Evolutionary conservation across 2,329 filamentous ascomycete species (phyloP).

Genomic region (Sarocladium brachiariae): DNA sequence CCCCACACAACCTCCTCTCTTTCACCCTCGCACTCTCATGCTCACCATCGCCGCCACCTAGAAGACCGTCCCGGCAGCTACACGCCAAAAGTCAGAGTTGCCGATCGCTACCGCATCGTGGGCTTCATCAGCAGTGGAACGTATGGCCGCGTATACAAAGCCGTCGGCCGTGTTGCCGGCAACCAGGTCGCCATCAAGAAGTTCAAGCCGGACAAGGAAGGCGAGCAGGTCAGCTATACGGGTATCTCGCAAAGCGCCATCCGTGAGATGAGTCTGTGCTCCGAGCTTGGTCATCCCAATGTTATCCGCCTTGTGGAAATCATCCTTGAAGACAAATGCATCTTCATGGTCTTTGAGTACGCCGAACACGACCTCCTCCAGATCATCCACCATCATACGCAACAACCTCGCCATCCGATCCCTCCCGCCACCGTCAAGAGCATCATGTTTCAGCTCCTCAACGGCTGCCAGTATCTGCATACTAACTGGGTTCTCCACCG

Average conservation of each 20-base stretch:
- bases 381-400: conserved; percentile 96
- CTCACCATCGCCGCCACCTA: conserved; percentile 27
- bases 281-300: conserved; percentile 81
- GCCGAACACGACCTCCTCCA: conserved; percentile 95
- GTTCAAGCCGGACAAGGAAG: conserved; percentile 98
- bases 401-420: conserved; percentile 81
- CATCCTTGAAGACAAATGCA: conserved; percentile 96
- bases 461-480: conserved; percentile 91
- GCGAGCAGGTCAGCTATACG: conserved; percentile 88
- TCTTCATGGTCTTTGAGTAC: conserved; percentile 99
- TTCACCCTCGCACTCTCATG: conserved; percentile 15
- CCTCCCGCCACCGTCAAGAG: conserved; percentile 84
- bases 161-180: conserved; percentile 61
- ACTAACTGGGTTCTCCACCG: conserved; percentile 96
- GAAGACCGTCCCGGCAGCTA: conserved; percentile 53
- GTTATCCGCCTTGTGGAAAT: conserved; percentile 90
- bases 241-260: conserved; percentile 96
- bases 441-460: conserved; percentile 92
- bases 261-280: conserved; percentile 95
- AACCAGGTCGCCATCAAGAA: conserved; percentile 96
- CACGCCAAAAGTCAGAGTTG: conserved; percentile 77
- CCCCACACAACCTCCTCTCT: conserved; percentile 14
- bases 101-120: conserved; percentile 90
- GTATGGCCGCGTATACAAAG: conserved; percentile 97
- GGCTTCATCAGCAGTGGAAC: conserved; percentile 98